phyloP scores from a whole-genome alignment of 768 basidiomycete species.

The Cystofilobasidium bisporidii region DNA sequence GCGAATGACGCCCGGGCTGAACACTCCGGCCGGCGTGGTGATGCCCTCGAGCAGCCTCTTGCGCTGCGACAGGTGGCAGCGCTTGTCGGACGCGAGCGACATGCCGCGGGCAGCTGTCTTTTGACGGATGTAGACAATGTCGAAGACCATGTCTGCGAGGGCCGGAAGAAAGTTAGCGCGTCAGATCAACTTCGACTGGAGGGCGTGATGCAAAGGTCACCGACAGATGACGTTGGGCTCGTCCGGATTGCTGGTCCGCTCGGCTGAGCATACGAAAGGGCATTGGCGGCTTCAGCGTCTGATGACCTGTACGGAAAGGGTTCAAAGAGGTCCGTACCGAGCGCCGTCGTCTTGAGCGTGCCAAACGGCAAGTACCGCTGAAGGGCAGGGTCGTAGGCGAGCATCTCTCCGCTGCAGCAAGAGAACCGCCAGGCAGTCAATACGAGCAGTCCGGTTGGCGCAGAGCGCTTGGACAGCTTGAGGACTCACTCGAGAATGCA shows the following conservation, averaged over 20 bases:
- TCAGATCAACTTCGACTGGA: background rate
- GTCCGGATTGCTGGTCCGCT: background rate
- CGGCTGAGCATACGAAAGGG: constrained; percentile 46
- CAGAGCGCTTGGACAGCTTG: too few relatives aligned
- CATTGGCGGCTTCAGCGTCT: too few relatives aligned
- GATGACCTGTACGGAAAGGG: too few relatives aligned
- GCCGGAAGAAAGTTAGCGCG: too few relatives aligned
- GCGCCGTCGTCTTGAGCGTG: constrained; percentile 80
- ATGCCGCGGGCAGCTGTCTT: constrained; percentile 47
- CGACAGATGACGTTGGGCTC: background rate
- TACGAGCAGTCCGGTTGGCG: too few relatives aligned
- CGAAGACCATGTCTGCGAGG: constrained; percentile 85
- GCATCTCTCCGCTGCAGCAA: constrained; percentile 65
- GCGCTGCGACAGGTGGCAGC: constrained; percentile 50
- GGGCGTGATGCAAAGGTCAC: background rate
- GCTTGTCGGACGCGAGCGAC: constrained; percentile 54
- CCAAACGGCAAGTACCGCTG: constrained; percentile 64
- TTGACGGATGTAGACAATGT: constrained; percentile 63
- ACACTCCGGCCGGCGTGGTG: constrained; percentile 10
- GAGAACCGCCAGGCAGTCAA: background rate
- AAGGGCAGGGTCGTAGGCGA: constrained; percentile 77
- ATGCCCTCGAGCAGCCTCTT: constrained; percentile 60
- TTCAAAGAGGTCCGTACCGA: constrained; percentile 49
- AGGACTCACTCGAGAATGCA: constrained; percentile 61
- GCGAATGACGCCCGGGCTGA: constrained; percentile 47